Conservation (phyloP, 306 rosid genomes). For the Quercus robur region DNA sequence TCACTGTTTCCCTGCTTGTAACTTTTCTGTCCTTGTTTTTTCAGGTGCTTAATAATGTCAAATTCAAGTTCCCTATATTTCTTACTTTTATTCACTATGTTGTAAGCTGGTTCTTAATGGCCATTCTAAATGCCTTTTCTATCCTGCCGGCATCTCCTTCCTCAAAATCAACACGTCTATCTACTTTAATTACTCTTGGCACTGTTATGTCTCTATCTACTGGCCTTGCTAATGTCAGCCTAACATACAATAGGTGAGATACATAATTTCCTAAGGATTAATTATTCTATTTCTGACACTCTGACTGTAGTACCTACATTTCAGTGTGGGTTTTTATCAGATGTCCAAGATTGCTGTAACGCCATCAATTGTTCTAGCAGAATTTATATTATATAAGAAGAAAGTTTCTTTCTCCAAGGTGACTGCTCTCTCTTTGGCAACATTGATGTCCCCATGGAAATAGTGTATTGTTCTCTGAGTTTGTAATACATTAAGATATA, state of each 20-base stretch:
- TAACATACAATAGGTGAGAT: constrained; percentile 80
- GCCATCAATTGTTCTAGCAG: constrained; percentile 78
- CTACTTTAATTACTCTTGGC: constrained; percentile 70
- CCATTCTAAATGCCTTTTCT: constrained; percentile 55
- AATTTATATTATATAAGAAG: constrained; percentile 56
- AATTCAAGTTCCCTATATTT: constrained; percentile 70
- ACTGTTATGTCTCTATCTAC: constrained; percentile 82
- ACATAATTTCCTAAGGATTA: constrained; percentile 2
- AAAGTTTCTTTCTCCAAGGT: constrained; percentile 69
- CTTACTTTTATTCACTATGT: constrained; percentile 76
- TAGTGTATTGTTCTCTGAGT: not conserved
- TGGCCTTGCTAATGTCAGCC: constrained; percentile 87
- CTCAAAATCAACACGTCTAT: constrained; percentile 51
- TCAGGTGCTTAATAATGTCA: constrained; percentile 77
- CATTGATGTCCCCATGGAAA: not conserved
- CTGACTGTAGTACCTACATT: constrained; percentile 33
- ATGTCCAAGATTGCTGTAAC: constrained; percentile 92
- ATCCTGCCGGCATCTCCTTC: constrained; percentile 73
- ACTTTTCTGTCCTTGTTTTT: constrained; percentile 12
- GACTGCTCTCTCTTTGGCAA: constrained; percentile 15
- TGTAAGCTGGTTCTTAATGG: constrained; percentile 87
- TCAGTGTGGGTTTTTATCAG: constrained; percentile 92
- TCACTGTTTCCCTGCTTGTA: constrained; percentile 22
- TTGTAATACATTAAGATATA: not conserved
- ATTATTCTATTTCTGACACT: constrained; percentile 1